Base-by-base conservation (phyloP, 495 filamentous ascomycete species). In the Neurospora tetraspora region DNA sequence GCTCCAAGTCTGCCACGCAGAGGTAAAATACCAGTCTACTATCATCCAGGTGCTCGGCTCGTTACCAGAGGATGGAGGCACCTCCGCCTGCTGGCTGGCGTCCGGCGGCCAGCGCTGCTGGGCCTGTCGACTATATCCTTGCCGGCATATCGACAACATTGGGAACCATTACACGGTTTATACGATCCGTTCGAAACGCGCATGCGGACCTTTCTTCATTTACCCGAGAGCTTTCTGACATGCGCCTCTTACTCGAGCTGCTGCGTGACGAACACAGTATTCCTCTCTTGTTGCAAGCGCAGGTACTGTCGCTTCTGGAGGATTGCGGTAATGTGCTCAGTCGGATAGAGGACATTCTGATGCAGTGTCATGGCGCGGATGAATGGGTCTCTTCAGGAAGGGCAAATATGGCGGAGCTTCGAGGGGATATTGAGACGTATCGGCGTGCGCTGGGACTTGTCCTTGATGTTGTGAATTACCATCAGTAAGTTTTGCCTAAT, bases 221-320 rank as follows among this genome's bases (percentile, higher is more conserved):
- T 42, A 77, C 76, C 12, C 75, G 77, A 23, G 78, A 79, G 38
- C 74, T 80, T 4, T 77, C 79, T 31, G 78, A 80, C 68, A 20
- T 81, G 69, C 78, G 79, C 5, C 73, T 81, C 14, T 6, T 80
- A 1, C 75, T 81, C 14, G 79, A 81, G 39, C 69, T 81, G 69
- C 38, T 80, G 9, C 71, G 68, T 31, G 77, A 78, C 34, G 78
- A 80, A 18, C 70, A 71, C 12, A 69, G 36, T 4, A 72, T 81
- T 6, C 77, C 79, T 0, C 18, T 71, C 9, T n/a, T 71, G 2
- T 61, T 81, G 4, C 74, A 77, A 27, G 69, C 70, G 7, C 72
- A 78, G 42, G 71, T 78, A 20, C 65, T 78, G 27, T 69, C 40
- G 2, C 47, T 81, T 18, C 65, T 81, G 10, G 74, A 74, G 47